Evolutionary conservation across 2,329 filamentous ascomycete genomes (phyloP).

Genomic region (Colletotrichum sp.): DNA sequence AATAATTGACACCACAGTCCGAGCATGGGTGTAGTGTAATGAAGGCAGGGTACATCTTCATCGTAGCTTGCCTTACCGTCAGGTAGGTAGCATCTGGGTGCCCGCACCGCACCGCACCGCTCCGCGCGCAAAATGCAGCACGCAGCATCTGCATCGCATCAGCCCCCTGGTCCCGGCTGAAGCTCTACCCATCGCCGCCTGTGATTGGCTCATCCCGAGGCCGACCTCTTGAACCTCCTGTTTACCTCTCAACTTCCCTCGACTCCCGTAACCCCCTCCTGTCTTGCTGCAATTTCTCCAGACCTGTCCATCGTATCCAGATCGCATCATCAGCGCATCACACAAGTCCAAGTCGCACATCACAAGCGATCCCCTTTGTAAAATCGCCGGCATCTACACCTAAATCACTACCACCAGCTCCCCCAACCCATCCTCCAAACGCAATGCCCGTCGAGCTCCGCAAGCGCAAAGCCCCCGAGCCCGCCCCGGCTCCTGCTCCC

Average conservation of each 20-base stretch:
- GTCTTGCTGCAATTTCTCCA: slow-evolving; percentile 6
- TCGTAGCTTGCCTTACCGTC: background rate
- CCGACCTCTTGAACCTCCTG: slow-evolving; percentile 19
- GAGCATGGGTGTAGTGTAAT: background rate
- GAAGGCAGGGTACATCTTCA: background rate
- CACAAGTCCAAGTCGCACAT: background rate
- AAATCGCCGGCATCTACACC: background rate
- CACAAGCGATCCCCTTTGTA: slow-evolving; percentile 4
- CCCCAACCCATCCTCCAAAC: slow-evolving; percentile 1
- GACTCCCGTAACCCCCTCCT: slow-evolving; percentile 12
- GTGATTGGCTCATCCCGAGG: slow-evolving; percentile 19
- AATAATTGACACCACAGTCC: background rate
- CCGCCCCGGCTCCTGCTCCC: slow-evolving; percentile 45
- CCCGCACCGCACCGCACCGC: slow-evolving; percentile 16
- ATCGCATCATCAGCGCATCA: slow-evolving; percentile 15
- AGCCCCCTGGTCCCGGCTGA: slow-evolving; percentile 22
- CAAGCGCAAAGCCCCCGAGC: slow-evolving; percentile 64
- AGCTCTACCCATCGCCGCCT: slow-evolving; percentile 16
- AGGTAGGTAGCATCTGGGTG: background rate
- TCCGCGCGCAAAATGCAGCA: slow-evolving; percentile 12
- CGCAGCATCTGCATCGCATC: slow-evolving; percentile 20
- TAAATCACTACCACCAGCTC: background rate
- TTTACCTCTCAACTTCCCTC: slow-evolving; percentile 21
- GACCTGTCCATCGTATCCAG: background rate
- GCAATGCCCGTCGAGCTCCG: slow-evolving; percentile 63